Conservation (phyloP, 441 rosid species). For the Daphne laureola region DNA sequence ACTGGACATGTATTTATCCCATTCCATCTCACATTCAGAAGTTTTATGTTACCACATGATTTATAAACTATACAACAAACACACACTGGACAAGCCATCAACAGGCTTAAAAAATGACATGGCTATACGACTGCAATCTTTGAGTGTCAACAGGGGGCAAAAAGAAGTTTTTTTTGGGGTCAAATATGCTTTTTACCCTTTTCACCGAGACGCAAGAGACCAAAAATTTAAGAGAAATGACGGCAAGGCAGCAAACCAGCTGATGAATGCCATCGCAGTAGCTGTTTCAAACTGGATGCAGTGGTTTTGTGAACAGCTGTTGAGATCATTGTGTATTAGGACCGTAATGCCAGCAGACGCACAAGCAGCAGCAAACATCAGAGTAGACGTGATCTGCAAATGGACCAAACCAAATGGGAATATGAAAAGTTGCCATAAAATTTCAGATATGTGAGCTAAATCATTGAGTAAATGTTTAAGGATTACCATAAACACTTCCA, state of each 20-base stretch:
- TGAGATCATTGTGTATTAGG: constrained; percentile 70
- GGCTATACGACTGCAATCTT: no score
- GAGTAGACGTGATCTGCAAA: constrained; percentile 64
- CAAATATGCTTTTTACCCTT: not conserved
- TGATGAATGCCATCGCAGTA: constrained; percentile 68
- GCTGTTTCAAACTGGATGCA: constrained; percentile 66
- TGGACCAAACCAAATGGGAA: constrained; percentile 1
- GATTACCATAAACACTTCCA: no score
- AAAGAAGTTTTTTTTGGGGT: not conserved
- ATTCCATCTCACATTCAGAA: no score
- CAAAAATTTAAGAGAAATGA: constrained; percentile 68
- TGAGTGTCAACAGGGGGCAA: not conserved
- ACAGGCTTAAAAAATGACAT: no score
- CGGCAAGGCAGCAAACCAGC: constrained; percentile 64
- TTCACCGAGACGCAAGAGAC: constrained; percentile 59
- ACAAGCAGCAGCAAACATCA: constrained; percentile 72
- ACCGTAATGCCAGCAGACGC: constrained; percentile 88
- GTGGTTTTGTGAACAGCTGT: constrained; percentile 41
- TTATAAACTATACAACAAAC: constrained; percentile 17
- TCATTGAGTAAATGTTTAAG: no score
- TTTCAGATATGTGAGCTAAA: no score
- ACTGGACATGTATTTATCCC: no score
- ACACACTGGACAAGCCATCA: no score
- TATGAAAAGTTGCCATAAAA: not conserved
- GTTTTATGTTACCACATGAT: not conserved